These are phyloP conservation scores for Larix kaempferi DNA, from an alignment of 75 land plant species.

Conservation along the genomic window DNA sequence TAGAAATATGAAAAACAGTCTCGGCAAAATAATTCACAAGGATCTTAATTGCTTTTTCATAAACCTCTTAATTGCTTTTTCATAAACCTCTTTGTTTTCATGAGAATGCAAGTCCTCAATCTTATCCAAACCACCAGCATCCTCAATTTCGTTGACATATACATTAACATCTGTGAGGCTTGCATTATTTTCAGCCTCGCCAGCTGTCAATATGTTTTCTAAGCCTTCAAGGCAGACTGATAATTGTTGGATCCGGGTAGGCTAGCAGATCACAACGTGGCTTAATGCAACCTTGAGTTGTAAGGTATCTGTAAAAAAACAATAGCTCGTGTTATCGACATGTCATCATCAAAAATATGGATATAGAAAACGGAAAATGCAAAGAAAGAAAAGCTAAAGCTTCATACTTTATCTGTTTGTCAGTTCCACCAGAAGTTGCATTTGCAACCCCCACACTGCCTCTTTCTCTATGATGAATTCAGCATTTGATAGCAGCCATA, in stretches of 20 bases:
- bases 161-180: not conserved
- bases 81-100: conserved; percentile 32
- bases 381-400: no score
- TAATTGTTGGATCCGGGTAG: conserved; percentile 9
- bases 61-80: no score
- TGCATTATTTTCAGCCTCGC: not conserved
- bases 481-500: no score
- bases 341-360: no score
- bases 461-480: no score
- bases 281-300: no score
- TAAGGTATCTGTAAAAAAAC: no score
- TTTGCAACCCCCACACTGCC: no score
- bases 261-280: not conserved
- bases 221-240: conserved; percentile 17
- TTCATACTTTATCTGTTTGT: no score
- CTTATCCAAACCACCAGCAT: conserved; percentile 38
- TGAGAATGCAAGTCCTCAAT: conserved; percentile 32
- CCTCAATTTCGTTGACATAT: conserved; percentile 26
- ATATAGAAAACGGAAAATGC: no score
- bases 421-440: no score
- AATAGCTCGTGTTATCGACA: no score
- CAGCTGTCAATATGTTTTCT: conserved; percentile 16
- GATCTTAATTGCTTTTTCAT: conserved; percentile 32
- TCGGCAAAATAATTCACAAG: conserved; percentile 23
- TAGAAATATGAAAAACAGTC: not conserved